A percentile compares a stretch with the other conserved stretches of the same genome.
phyloP scores from a whole-genome alignment of 495 filamentous ascomycete genomes.

The Bryoglossum gracile region DNA sequence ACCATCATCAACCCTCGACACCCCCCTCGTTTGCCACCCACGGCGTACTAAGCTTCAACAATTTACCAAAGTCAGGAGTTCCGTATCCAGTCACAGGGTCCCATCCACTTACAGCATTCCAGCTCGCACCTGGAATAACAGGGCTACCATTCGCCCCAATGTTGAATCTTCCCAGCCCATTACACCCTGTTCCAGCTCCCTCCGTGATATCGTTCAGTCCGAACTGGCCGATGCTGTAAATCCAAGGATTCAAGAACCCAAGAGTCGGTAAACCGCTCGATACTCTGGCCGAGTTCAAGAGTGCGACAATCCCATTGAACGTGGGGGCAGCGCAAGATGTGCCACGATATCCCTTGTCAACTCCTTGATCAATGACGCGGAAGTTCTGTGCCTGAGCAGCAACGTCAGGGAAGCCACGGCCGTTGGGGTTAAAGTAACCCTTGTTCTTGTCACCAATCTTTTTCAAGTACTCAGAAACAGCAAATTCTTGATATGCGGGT shows the following conservation, averaged over 20 bases:
- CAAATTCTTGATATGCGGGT: slow-evolving; percentile 55
- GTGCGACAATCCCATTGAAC: slow-evolving; percentile 45
- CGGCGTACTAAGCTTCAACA: slow-evolving; percentile 13
- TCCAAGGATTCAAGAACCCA: slow-evolving; percentile 58
- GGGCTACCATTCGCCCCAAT: slow-evolving; percentile 14
- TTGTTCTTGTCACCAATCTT: slow-evolving; percentile 37
- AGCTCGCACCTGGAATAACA: slow-evolving; percentile 46
- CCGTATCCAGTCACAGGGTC: slow-evolving; percentile 18
- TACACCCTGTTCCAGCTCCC: slow-evolving; percentile 49
- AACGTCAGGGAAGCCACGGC: slow-evolving; percentile 69
- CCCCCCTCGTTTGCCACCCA: slow-evolving; percentile 11
- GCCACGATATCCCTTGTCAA: slow-evolving; percentile 9
- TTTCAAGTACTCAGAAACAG: slow-evolving; percentile 48
- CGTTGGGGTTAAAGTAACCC: slow-evolving; percentile 46
- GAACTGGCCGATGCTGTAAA: slow-evolving; percentile 41
- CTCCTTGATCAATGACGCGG: slow-evolving; percentile 14
- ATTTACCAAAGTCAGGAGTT: slow-evolving; percentile 20
- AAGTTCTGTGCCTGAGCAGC: slow-evolving; percentile 44
- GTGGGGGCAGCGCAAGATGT: slow-evolving; percentile 44
- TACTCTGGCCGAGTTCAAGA: slow-evolving; percentile 49
- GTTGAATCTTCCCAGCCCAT: slow-evolving; percentile 15
- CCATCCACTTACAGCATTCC: slow-evolving; percentile 52
- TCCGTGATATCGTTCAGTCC: slow-evolving; percentile 50
- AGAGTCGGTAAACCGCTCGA: slow-evolving; percentile 37
- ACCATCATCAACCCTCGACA: too few species aligned